Base-by-base conservation (phyloP, 169 alveolate species). In the Plasmodium relictum region DNA sequence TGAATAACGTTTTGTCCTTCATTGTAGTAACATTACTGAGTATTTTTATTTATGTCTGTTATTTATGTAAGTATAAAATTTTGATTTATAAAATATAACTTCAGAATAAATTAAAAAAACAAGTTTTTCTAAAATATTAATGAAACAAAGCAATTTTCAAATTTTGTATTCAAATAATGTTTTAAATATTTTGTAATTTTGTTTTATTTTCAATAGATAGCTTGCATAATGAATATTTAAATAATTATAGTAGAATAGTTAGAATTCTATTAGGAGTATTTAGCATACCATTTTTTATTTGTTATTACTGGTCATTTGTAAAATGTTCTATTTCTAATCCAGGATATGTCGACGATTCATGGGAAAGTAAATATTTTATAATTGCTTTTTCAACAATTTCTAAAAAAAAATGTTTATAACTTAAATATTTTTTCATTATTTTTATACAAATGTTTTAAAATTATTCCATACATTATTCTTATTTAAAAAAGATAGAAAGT, bases 321-420 rank as follows among this genome's bases (percentile, higher is more conserved):
- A 76, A 76, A 39, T 76, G 89, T 69, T 76, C 89, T 39, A 0
- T 26, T 10, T 14, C 26, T 37, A 42, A 62, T 39, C 89, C 89
- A 6, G 89, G 89, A 63, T 76, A 76, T 54, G 89, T 76, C 37
- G 89, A 76, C 54, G 65, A 50, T 14, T 62, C 76, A 41, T 76
- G 89, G 89, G 89, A 76, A 76, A 20, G 89, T 76, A 69, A 76
- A 10, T 18, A 22, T 50, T 16, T 54, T 20, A 26, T 42, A 20
- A 3, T 31, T 31, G 39, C 39, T 31, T 31, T 31, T 31, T 31
- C 39, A 31, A 31, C 1, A 31, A 31, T 31, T 31, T 31, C 3
- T 3, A 31, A 31, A 31, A 31, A 31, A 31, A 31, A 10, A 48
- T 48, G 16, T 48, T 48, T 48, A 2, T 48, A 48, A 10, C 16